Conservation (phyloP, 345 rosid species). For the Sisymbrium irio region DNA sequence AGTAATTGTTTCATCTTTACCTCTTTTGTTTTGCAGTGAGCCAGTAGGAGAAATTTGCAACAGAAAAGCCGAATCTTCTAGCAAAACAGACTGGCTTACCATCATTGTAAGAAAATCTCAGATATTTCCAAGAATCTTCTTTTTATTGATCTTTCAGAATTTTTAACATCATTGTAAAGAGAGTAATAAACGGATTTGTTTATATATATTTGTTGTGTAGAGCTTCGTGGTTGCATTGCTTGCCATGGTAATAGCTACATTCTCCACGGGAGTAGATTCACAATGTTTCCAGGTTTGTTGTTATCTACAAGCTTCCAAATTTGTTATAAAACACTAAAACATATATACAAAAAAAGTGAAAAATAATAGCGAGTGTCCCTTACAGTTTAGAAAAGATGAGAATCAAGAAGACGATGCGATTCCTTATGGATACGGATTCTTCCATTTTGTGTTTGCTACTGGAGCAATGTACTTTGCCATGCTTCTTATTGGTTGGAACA, state of each 20-base stretch:
- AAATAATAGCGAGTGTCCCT: constrained; percentile 44
- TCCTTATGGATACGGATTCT: constrained; percentile 95
- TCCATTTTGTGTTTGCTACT: constrained; percentile 91
- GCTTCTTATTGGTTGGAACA: constrained; percentile 91
- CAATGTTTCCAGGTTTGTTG: constrained; percentile 85
- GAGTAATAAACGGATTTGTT: neutral
- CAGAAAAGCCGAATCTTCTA: constrained; percentile 72
- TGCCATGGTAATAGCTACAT: constrained; percentile 89
- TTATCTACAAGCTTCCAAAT: neutral
- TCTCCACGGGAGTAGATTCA: constrained; percentile 93
- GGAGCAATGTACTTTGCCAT: constrained; percentile 97
- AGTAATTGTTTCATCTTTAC: neutral
- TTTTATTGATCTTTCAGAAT: neutral
- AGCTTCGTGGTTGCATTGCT: constrained; percentile 82
- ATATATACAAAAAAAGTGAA: neutral
- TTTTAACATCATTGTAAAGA: neutral
- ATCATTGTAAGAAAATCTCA: constrained; percentile 57
- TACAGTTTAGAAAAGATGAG: constrained; percentile 49
- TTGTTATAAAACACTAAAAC: neutral
- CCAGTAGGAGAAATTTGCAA: constrained; percentile 87
- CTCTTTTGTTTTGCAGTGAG: constrained; percentile 53
- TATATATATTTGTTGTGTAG: constrained; percentile 37
- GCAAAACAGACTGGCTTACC: constrained; percentile 62
- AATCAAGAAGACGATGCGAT: constrained; percentile 53
- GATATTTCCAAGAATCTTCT: neutral